Evolutionary conservation across 2,329 filamentous ascomycete species (phyloP).

Genomic region (Arachnomyces sp.): DNA sequence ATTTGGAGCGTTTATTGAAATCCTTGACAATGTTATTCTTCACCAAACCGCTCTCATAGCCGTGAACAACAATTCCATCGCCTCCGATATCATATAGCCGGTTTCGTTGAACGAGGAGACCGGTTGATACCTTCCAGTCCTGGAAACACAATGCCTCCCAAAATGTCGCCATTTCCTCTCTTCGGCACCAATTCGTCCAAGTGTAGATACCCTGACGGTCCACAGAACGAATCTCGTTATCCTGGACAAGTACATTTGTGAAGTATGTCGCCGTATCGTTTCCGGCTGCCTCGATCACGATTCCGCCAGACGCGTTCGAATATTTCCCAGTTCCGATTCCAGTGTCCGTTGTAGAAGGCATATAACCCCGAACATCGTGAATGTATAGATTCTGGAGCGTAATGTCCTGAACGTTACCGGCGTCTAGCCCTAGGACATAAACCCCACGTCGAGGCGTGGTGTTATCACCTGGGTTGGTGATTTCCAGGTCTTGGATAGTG

Average conservation of each 20-base stretch:
- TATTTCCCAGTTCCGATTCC: conserved; percentile 3
- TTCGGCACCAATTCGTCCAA: conserved; percentile 4
- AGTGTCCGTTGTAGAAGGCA: conserved; percentile 3
- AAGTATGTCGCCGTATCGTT: conserved; percentile 2
- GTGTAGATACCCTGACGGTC: conserved; percentile 6
- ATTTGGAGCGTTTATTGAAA: too few species aligned
- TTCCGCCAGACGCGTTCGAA: conserved; percentile 3
- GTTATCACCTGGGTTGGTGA: conserved; percentile 5
- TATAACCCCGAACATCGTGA: conserved; percentile 4
- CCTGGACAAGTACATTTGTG: neutral
- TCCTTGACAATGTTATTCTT: neutral
- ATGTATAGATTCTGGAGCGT: conserved; percentile 4
- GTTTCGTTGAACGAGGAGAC: conserved; percentile 2
- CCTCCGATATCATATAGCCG: conserved; percentile 6
- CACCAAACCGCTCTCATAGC: neutral
- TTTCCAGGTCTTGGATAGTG: conserved; percentile 4
- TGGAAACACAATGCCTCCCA: conserved; percentile 1
- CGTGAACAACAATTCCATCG: conserved; percentile 4
- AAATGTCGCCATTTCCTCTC: conserved; percentile 1
- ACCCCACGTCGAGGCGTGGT: conserved; percentile 1
- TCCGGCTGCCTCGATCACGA: conserved; percentile 3
- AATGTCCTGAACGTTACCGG: conserved; percentile 2
- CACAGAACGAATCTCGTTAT: conserved; percentile 2
- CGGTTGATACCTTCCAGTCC: conserved; percentile 1
- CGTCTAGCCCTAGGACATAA: conserved; percentile 1